These are phyloP conservation scores for Pterocarpus santalinus DNA, from an alignment of 306 rosid species.

Conservation along the genomic window DNA sequence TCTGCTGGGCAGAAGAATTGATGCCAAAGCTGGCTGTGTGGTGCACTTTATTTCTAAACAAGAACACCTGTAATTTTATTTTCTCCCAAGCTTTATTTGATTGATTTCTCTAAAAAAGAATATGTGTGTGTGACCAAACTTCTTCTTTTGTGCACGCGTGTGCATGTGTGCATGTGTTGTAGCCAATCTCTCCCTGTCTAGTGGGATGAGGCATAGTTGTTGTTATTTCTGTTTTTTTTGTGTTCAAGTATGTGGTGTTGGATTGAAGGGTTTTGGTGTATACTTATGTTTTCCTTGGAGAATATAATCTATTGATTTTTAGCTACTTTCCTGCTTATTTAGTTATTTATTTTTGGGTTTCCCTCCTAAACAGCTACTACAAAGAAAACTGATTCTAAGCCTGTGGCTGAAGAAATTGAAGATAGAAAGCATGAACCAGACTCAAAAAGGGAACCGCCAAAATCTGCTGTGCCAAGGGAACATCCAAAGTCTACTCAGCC, in stretches of 20 bases:
- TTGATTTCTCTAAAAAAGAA: not conserved
- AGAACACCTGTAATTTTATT: not conserved
- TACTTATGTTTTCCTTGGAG: slow-evolving; percentile 23
- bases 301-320: not conserved
- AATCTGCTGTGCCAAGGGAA: slow-evolving; percentile 49
- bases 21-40: slow-evolving; percentile 3
- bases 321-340: slow-evolving; percentile 29
- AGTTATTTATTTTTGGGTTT: slow-evolving; percentile 9
- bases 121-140: not conserved
- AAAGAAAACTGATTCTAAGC: slow-evolving; percentile 53
- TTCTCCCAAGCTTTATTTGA: not conserved
- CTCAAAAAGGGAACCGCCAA: slow-evolving; percentile 43
- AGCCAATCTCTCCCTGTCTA: not conserved
- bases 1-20: not conserved
- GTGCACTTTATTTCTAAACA: not conserved
- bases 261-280: slow-evolving; percentile 22
- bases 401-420: slow-evolving; percentile 53
- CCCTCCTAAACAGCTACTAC: slow-evolving; percentile 48
- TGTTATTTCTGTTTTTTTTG: not conserved
- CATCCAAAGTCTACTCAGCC: slow-evolving; percentile 46
- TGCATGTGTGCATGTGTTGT: not conserved
- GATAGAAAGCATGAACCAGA: slow-evolving; percentile 48
- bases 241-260: not conserved
- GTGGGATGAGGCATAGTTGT: not conserved
- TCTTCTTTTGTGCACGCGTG: not conserved